A percentile compares a stretch with the other conserved stretches of the same genome.
phyloP scores from a whole-genome alignment of 2,329 filamentous ascomycete genomes.

The Aspergillus sp. region DNA sequence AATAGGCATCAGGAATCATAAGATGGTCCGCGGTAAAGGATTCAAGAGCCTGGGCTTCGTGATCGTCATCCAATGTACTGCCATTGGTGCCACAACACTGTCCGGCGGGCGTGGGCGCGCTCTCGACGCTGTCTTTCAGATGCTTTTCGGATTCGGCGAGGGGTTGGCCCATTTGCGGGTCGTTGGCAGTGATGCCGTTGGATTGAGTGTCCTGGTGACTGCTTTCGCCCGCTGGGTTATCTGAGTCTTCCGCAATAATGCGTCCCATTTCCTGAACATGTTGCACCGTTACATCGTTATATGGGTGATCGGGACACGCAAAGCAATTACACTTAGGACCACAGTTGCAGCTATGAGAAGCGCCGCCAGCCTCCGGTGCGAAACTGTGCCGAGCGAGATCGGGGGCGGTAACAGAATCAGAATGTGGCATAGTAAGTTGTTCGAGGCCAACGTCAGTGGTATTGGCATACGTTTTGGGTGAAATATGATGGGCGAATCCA shows the following conservation, averaged over 20 bases:
- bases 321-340: slow-evolving; percentile 48
- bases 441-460: slow-evolving; percentile 20
- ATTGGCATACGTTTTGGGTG: slow-evolving; percentile 7
- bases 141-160: slow-evolving; percentile 17
- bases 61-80: slow-evolving; percentile 23
- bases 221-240: slow-evolving; percentile 20
- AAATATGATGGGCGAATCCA: background rate
- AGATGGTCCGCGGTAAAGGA: slow-evolving; percentile 27
- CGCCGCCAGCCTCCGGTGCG: slow-evolving; percentile 16
- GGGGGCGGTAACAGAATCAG: background rate
- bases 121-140: slow-evolving; percentile 14
- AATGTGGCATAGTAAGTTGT: slow-evolving; percentile 17
- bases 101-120: slow-evolving; percentile 2
- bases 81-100: background rate
- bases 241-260: slow-evolving; percentile 37
- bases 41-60: slow-evolving; percentile 26
- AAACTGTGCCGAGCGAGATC: slow-evolving; percentile 10
- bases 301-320: slow-evolving; percentile 48
- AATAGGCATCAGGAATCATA: slow-evolving; percentile 45
- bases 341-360: slow-evolving; percentile 42
- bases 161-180: slow-evolving; percentile 20
- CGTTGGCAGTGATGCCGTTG: slow-evolving; percentile 14
- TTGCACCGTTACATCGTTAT: slow-evolving; percentile 46
- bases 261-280: slow-evolving; percentile 48
- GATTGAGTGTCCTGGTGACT: slow-evolving; percentile 24